phyloP scores from a whole-genome alignment of 2,329 filamentous ascomycete genomes.

The Aspergillus floridensis region DNA sequence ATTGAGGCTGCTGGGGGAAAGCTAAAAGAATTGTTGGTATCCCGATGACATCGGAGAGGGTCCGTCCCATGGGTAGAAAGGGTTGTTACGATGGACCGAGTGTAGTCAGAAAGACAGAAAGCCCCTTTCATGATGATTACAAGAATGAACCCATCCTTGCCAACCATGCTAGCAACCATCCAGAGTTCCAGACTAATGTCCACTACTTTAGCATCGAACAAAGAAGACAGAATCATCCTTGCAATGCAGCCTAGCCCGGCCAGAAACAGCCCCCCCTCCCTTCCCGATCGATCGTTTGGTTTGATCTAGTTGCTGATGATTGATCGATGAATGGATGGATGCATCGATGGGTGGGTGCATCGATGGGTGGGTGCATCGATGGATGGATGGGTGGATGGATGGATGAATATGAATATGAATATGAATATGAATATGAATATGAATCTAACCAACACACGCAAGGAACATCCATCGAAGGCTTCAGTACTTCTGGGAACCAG shows the following conservation, averaged over 20 bases:
- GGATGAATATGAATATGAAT: too few relatives aligned
- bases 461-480: constrained; percentile 6
- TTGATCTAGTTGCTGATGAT: too few relatives aligned
- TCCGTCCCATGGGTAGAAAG: background rate
- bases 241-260: background rate
- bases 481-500: background rate
- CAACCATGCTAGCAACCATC: too few relatives aligned
- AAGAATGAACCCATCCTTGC: too few relatives aligned
- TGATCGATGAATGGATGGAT: background rate
- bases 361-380: background rate
- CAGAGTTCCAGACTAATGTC: too few relatives aligned
- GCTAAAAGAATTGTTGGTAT: background rate
- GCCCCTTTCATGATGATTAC: too few relatives aligned
- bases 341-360: background rate
- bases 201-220: background rate
- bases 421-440: too few relatives aligned
- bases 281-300: background rate
- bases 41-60: background rate
- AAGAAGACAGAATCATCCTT: background rate
- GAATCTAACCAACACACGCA: background rate
- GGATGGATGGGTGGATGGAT: background rate
- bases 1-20: background rate
- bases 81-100: too few relatives aligned
- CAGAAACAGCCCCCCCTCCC: background rate
- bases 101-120: too few relatives aligned